phyloP scores from a whole-genome alignment of 305 asterid species.

The Solanum hybrid region DNA sequence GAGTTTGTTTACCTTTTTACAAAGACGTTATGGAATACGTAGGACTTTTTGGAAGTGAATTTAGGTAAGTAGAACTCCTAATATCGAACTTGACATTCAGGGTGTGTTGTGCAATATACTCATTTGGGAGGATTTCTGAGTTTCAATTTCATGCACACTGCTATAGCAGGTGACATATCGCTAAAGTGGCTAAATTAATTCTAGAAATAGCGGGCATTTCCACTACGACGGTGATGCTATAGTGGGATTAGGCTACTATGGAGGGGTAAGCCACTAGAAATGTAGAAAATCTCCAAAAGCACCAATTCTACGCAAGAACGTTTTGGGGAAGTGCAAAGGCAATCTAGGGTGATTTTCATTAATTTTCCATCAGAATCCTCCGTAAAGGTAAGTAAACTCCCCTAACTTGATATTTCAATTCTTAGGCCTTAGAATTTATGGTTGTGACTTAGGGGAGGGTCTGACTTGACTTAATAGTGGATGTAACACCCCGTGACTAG shows the following conservation, averaged over 20 bases:
- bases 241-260: not conserved
- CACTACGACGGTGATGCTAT: not conserved
- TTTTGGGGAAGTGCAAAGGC: not conserved
- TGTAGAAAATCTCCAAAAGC: not conserved
- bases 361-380: not conserved
- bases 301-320: not conserved
- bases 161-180: not conserved
- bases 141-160: not conserved
- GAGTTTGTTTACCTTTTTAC: not conserved
- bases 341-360: not conserved
- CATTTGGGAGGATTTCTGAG: not conserved
- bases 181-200: not conserved
- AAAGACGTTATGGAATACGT: not conserved
- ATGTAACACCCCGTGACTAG: no score
- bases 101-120: not conserved
- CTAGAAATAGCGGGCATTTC: no score
- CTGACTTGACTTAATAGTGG: not conserved
- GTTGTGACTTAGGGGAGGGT: not conserved
- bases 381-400: not conserved
- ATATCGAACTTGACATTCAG: not conserved
- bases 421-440: not conserved
- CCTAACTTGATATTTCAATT: not conserved
- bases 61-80: not conserved
- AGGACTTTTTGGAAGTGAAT: not conserved
- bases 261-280: not conserved